Evolutionary conservation across 345 rosid genomes (phyloP).

Genomic region (Lenwebbia sp.): DNA sequence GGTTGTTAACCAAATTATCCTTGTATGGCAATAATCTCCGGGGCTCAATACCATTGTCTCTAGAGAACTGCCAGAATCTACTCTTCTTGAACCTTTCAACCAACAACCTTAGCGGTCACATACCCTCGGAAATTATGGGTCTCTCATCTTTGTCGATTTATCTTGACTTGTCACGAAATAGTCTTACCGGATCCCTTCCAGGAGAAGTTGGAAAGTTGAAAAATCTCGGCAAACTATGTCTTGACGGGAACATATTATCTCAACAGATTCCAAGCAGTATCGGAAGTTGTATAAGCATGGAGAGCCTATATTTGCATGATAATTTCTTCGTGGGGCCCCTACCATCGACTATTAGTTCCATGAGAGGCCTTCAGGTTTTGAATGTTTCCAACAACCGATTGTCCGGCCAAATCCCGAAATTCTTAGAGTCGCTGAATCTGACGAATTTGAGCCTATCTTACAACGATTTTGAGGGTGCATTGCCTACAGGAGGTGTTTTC

Average conservation of each 20-base stretch:
- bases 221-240: neutral
- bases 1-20: neutral
- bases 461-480: neutral
- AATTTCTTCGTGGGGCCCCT: neutral
- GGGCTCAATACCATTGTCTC: neutral
- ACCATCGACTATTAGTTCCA: neutral
- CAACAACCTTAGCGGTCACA: neutral
- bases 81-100: neutral
- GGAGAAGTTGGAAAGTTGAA: neutral
- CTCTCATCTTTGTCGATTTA: neutral
- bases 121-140: neutral
- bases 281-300: neutral
- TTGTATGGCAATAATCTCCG: neutral
- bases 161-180: neutral
- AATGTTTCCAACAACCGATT: neutral
- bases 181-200: neutral
- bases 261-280: neutral
- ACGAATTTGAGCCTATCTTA: neutral
- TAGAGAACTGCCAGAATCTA: neutral
- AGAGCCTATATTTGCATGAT: neutral
- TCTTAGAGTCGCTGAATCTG: neutral
- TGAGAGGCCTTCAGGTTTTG: neutral
- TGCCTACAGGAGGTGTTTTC: neutral
- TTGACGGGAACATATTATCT: neutral
- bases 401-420: neutral